Evolutionary conservation across 768 basidiomycete species (phyloP).

Genomic region (Hygrophorus russula): DNA sequence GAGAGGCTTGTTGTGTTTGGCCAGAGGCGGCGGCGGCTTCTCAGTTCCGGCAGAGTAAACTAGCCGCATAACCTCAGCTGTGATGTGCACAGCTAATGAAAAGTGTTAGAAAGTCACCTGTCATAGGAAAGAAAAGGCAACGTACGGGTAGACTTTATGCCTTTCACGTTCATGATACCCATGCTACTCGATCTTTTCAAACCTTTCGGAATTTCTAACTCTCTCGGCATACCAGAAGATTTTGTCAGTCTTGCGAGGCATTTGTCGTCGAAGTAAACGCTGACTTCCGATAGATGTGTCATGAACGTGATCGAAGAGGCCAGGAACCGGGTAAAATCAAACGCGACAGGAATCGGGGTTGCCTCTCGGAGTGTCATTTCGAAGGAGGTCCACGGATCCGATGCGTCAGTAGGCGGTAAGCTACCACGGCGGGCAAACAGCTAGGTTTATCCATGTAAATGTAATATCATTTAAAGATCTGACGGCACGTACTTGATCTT

Average conservation of each 20-base stretch:
- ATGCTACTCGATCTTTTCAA: conserved; percentile 44
- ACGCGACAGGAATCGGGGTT: conserved; percentile 64
- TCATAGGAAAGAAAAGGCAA: conserved; percentile 1
- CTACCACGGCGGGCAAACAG: conserved; percentile 74
- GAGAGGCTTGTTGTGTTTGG: conserved; percentile 22
- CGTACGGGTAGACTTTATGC: conserved; percentile 56
- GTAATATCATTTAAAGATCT: background rate
- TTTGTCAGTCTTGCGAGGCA: conserved; percentile 60
- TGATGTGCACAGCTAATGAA: conserved; percentile 57
- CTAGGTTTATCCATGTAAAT: conserved; percentile 22
- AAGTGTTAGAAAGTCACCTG: conserved; percentile 1
- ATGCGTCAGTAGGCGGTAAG: conserved; percentile 27
- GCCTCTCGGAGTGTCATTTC: conserved; percentile 82
- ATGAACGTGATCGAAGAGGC: conserved; percentile 92
- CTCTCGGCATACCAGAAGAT: conserved; percentile 37
- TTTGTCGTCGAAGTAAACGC: conserved; percentile 74
- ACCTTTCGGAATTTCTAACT: conserved; percentile 40
- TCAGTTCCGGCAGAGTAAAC: conserved; percentile 59
- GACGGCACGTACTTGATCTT: conserved; percentile 53
- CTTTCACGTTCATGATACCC: conserved; percentile 58
- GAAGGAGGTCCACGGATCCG: conserved; percentile 71
- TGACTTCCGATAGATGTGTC: conserved; percentile 62
- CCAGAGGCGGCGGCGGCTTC: conserved; percentile 29
- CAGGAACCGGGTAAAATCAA: conserved; percentile 85
- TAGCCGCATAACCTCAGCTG: conserved; percentile 72